phyloP scores from a whole-genome alignment of 805 yeast genomes.

The Candida ponderosae region DNA sequence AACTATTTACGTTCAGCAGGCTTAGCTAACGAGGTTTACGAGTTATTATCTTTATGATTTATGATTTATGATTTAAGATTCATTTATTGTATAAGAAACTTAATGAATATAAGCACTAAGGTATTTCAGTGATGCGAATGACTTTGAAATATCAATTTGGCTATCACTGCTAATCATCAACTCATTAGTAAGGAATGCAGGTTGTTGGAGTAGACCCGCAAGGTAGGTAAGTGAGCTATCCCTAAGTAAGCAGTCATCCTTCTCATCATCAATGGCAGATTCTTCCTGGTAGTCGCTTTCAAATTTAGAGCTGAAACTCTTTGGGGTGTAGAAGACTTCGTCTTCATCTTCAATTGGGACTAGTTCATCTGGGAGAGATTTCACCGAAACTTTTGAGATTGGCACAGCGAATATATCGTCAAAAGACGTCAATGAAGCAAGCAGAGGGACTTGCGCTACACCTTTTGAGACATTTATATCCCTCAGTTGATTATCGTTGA shows the following conservation, averaged over 20 bases:
- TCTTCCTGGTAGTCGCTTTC: no score
- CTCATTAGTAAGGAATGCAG: no score
- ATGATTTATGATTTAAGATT: no score
- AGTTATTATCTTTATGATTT: no score
- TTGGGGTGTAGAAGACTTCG: conserved; percentile 18
- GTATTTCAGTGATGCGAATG: conserved; percentile 27
- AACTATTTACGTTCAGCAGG: conserved; percentile 43
- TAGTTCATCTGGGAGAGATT: conserved; percentile 6
- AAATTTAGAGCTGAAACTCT: conserved; percentile 8
- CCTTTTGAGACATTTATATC: no score
- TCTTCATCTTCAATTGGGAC: conserved; percentile 2
- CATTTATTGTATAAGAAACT: no score
- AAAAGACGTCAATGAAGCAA: conserved; percentile 4
- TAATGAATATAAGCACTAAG: conserved; percentile 26
- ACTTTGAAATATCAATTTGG: no score
- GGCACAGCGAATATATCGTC: conserved; percentile 16
- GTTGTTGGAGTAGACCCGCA: no score
- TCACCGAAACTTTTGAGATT: conserved; percentile 13
- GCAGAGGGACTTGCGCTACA: no score
- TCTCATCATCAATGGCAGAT: neutral
- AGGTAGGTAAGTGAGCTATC: conserved; percentile 39
- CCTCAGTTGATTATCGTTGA: no score
- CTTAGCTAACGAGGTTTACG: no score
- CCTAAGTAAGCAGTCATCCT: conserved; percentile 9
- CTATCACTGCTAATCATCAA: no score